Conservation (phyloP, 1,284 basidiomycete genomes). For the Puccinia coronata region DNA sequence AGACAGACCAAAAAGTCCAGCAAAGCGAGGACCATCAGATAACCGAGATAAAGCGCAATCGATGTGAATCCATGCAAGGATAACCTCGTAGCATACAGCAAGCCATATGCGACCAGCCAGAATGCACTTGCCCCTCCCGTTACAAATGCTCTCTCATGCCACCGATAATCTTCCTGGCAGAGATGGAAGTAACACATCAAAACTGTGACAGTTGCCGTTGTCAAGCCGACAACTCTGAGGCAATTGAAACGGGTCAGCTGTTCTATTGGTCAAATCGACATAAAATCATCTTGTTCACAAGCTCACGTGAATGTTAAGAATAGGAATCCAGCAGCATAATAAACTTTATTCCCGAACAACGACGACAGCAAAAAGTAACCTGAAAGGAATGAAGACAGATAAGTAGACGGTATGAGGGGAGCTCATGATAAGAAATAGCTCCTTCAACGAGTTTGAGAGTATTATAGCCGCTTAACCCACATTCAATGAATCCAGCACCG, state of each 20-base stretch:
- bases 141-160: conserved; percentile 95
- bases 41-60: conserved; percentile 85
- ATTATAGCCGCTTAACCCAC: neutral
- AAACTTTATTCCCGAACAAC: conserved; percentile 51
- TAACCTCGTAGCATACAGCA: conserved; percentile 80
- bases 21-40: conserved; percentile 77
- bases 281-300: neutral
- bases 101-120: conserved; percentile 75
- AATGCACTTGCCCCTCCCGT: conserved; percentile 91
- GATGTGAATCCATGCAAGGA: conserved; percentile 81
- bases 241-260: neutral
- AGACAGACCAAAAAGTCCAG: conserved; percentile 87
- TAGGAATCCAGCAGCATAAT: conserved; percentile 91
- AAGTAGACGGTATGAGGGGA: neutral
- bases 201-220: conserved; percentile 85
- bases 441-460: conserved; percentile 68
- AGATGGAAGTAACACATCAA: conserved; percentile 74
- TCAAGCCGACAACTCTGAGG: conserved; percentile 72
- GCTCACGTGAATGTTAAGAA: conserved; percentile 67
- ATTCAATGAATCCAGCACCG: conserved; percentile 61
- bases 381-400: neutral
- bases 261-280: neutral
- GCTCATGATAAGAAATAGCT: neutral
- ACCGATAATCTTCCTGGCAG: conserved; percentile 93
- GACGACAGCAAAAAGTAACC: conserved; percentile 40